Evolutionary conservation across 768 basidiomycete species (phyloP).

Genomic region (Boletus bicolor): DNA sequence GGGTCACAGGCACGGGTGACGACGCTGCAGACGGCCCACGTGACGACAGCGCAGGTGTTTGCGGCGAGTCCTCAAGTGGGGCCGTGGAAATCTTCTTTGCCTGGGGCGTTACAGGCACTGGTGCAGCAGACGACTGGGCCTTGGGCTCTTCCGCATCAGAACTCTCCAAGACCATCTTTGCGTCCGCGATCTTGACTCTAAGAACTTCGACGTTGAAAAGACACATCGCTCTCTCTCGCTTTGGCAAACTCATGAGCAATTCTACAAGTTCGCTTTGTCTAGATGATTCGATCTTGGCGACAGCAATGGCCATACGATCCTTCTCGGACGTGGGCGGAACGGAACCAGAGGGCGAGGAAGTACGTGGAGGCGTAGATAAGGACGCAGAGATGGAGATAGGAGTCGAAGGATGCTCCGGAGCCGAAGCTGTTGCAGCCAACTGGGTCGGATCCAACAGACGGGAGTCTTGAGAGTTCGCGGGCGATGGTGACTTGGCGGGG

Average conservation of each 20-base stretch:
- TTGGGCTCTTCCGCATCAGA: slow-evolving; percentile 52
- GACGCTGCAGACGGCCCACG: slow-evolving; percentile 69
- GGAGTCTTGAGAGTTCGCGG: slow-evolving; percentile 66
- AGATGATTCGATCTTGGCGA: slow-evolving; percentile 58
- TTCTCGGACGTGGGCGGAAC: slow-evolving; percentile 64
- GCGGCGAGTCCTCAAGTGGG: slow-evolving; percentile 50
- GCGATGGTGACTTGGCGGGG: slow-evolving; percentile 51
- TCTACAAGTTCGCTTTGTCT: slow-evolving; percentile 67
- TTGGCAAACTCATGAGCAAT: slow-evolving; percentile 80
- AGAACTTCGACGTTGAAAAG: slow-evolving; percentile 84
- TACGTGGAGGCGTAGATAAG: slow-evolving; percentile 77
- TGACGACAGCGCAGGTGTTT: slow-evolving; percentile 75
- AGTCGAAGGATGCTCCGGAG: slow-evolving; percentile 87
- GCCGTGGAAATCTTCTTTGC: slow-evolving; percentile 49
- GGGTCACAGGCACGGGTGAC: slow-evolving; percentile 65
- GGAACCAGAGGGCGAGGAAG: slow-evolving; percentile 71
- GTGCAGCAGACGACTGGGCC: slow-evolving; percentile 24
- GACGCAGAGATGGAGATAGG: slow-evolving; percentile 76
- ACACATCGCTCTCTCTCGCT: slow-evolving; percentile 87
- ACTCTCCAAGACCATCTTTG: slow-evolving; percentile 76
- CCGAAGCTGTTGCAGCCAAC: slow-evolving; percentile 73
- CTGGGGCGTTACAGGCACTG: slow-evolving; percentile 59
- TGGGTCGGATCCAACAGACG: slow-evolving; percentile 61
- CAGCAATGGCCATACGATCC: slow-evolving; percentile 68
- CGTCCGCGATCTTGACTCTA: slow-evolving; percentile 73